Conservation (phyloP, 306 rosid species). For the Dalbergia cochinchinensis region DNA sequence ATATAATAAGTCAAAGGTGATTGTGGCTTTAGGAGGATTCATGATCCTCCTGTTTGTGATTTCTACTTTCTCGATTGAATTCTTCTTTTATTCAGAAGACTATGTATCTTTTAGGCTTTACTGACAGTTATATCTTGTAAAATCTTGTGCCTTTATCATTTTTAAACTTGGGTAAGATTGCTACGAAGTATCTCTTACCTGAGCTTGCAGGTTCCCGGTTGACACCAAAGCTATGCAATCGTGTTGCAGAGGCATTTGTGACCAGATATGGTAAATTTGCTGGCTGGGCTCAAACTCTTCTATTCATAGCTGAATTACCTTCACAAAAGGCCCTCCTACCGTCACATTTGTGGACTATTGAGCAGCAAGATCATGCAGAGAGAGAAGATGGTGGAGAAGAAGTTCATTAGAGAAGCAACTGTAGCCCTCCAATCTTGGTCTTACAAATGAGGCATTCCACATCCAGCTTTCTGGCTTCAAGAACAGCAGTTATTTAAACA, state of each 20-base stretch:
- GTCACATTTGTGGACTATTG: conserved; percentile 54
- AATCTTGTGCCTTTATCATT: conserved; percentile 25
- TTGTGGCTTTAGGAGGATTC: conserved; percentile 13
- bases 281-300: conserved; percentile 97
- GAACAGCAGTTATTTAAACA: neutral
- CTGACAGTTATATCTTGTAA: neutral
- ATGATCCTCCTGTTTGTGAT: conserved; percentile 4
- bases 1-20: neutral
- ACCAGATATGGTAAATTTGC: conserved; percentile 88
- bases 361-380: conserved; percentile 54
- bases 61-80: conserved; percentile 16
- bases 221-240: conserved; percentile 76
- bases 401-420: conserved; percentile 42
- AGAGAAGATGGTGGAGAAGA: conserved; percentile 45
- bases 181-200: conserved; percentile 80
- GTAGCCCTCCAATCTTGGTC: conserved; percentile 29
- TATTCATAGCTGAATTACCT: conserved; percentile 93
- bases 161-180: conserved; percentile 73
- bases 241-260: conserved; percentile 91
- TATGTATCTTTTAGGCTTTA: neutral
- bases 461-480: conserved; percentile 30
- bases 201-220: conserved; percentile 92
- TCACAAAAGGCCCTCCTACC: conserved; percentile 75
- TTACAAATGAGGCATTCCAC: conserved; percentile 19
- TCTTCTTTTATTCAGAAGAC: neutral